Conservation (phyloP, 805 yeast species). For the Saturnispora saitoi region DNA sequence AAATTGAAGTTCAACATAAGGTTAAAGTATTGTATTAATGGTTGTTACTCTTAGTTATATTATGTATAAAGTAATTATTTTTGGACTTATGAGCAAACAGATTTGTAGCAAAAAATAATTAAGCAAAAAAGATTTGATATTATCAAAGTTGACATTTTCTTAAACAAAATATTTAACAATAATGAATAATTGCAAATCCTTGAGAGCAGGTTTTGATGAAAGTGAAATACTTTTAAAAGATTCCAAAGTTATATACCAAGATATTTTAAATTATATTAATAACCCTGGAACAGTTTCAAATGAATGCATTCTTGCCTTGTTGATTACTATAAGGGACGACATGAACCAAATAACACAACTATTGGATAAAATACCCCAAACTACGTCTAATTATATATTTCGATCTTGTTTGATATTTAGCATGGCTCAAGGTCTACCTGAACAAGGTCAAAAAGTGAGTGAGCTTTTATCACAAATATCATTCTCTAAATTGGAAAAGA, state of each 20-base stretch:
- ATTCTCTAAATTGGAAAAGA: conserved; percentile 16
- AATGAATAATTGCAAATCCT: background rate
- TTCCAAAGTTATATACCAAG: background rate
- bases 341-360: background rate
- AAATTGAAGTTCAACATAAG: too few species aligned
- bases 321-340: background rate
- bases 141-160: too few species aligned
- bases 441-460: background rate
- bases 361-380: background rate
- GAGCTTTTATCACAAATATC: background rate
- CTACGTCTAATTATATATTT: background rate
- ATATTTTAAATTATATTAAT: background rate
- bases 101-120: too few species aligned
- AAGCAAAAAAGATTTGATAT: too few species aligned
- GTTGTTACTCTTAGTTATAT: too few species aligned
- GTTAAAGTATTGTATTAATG: too few species aligned
- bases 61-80: too few species aligned
- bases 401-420: background rate
- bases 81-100: too few species aligned
- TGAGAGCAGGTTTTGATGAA: background rate
- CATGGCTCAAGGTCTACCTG: background rate
- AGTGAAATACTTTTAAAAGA: background rate
- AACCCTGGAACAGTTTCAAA: background rate
- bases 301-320: background rate
- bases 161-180: background rate